Conservation (phyloP, 352 stramenopile genomes). For the Phytophthora rubi region DNA sequence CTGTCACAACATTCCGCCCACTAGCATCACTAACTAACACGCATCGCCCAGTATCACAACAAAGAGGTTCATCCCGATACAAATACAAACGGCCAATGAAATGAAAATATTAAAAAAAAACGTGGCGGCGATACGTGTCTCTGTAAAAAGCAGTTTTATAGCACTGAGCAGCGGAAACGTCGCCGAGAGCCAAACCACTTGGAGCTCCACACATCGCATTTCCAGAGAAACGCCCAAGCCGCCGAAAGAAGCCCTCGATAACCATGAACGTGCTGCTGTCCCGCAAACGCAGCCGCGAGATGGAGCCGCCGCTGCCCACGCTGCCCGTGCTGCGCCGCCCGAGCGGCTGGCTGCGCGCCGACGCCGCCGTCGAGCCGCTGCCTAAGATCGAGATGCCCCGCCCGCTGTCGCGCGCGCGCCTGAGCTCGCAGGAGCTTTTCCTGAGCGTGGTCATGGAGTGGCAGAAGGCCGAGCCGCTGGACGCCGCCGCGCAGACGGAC, state of each 20-base stretch:
- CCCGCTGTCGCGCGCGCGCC: slow-evolving; percentile 38
- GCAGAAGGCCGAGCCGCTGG: slow-evolving; percentile 41
- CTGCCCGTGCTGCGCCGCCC: slow-evolving; percentile 37
- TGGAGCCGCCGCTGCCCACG: slow-evolving; percentile 20
- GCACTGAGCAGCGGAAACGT: slow-evolving; percentile 16
- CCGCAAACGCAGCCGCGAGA: slow-evolving; percentile 53
- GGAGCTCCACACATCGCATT: slow-evolving; percentile 20
- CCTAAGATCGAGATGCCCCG: slow-evolving; percentile 20
- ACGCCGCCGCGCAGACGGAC: slow-evolving; percentile 14
- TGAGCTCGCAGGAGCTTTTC: slow-evolving; percentile 84
- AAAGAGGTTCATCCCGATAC: background rate
- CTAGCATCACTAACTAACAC: background rate
- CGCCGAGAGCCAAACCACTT: slow-evolving; percentile 12
- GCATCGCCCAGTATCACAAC: background rate
- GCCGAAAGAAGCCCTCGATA: background rate
- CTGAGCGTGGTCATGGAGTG: slow-evolving; percentile 84
- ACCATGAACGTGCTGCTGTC: slow-evolving; percentile 54
- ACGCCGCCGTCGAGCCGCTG: slow-evolving; percentile 28
- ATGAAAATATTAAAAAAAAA: slow-evolving; percentile 14
- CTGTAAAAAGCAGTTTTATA: slow-evolving; percentile 17
- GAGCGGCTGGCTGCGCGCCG: slow-evolving; percentile 45
- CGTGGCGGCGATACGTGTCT: slow-evolving; percentile 6
- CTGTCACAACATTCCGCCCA: background rate
- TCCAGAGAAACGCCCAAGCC: slow-evolving; percentile 19
- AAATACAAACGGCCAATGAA: background rate